Evolutionary conservation across 176 grass and related monocot genomes (phyloP), one percentile per base, ranked within the genome.

Genomic region (Oryza meridionalis): DNA sequence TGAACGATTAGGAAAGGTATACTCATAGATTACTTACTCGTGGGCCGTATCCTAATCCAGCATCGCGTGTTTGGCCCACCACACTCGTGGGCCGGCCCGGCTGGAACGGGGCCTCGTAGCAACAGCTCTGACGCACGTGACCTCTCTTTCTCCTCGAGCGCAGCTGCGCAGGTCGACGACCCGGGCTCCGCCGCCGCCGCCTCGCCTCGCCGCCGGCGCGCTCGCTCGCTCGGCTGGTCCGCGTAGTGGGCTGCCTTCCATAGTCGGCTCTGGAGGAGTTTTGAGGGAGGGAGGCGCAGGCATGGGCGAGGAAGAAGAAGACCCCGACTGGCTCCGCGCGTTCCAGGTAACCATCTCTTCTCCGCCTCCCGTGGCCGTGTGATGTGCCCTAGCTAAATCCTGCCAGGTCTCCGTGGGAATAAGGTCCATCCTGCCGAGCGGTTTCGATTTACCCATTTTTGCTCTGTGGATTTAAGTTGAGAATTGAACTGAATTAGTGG

Each of bases 241-340:
- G 42, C 3, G 50, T 49, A 14, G 50, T 53, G 50, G 16, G 15
- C 22, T 7, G 50, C 19, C 35, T 19, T 11, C 50, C 38, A 35
- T 64, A 29, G 43, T 29, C 46, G 19, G 64, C 1, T 4, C 53
- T 8, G 1, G 1, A 44, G 27, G 38, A 40, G 19, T 7, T 19
- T 6, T 16, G 27, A 64, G 0, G 1, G 26, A 53, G 55, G 9
- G 42, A 43, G 9, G 6, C 58, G 83, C 1, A 50, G 64, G n/a
- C n/a, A 90, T 90, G 84, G 75, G 61, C 21, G 84, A 86, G 47
- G 79, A 83, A 22, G 88, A 90, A 0, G 88, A 82, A 0, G 84
- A 83, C 13, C 88, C 84, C 15, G 84, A 83, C 47, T 86, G 88
- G 88, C 88, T 90, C 13, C 50, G 29, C 25, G 88, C 79, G 2